phyloP scores from a whole-genome alignment of 2,329 filamentous ascomycete species.

The Periconia digitata region DNA sequence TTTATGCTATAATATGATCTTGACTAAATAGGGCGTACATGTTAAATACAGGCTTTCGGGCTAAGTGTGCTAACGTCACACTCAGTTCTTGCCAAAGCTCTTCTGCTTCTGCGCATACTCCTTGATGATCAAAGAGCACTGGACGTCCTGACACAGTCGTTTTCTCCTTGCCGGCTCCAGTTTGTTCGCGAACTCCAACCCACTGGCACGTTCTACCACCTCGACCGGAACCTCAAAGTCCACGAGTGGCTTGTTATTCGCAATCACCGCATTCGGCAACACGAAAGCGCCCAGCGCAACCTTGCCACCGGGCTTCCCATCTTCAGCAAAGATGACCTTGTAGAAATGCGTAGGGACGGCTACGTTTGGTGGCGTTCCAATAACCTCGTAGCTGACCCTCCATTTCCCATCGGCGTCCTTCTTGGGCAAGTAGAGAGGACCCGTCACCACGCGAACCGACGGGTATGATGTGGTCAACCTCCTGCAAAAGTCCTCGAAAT shows the following conservation, averaged over 20 bases:
- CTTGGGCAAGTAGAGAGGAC: slow-evolving; percentile 88
- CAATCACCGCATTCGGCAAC: slow-evolving; percentile 85
- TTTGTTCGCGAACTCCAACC: slow-evolving; percentile 85
- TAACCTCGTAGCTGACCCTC: slow-evolving; percentile 94
- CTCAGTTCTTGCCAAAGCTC: slow-evolving; percentile 39
- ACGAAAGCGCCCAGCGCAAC: slow-evolving; percentile 95
- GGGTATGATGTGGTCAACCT: slow-evolving; percentile 79
- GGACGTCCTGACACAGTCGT: slow-evolving; percentile 82
- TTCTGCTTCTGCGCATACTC: slow-evolving; percentile 70
- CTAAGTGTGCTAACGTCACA: not conserved
- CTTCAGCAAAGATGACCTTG: slow-evolving; percentile 97
- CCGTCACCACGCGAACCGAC: slow-evolving; percentile 86
- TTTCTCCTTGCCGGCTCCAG: slow-evolving; percentile 73
- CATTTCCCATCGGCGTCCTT: slow-evolving; percentile 90
- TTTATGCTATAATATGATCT: slow-evolving; percentile 12
- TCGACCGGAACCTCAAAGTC: slow-evolving; percentile 97
- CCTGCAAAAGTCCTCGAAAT: slow-evolving; percentile 96
- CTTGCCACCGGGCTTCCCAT: slow-evolving; percentile 62
- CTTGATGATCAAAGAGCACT: slow-evolving; percentile 78
- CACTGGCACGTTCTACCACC: slow-evolving; percentile 86
- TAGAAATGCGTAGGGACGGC: slow-evolving; percentile 99
- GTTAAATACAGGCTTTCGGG: slow-evolving; percentile 3
- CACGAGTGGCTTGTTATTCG: slow-evolving; percentile 80
- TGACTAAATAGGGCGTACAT: slow-evolving; percentile 11
- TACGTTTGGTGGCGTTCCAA: slow-evolving; percentile 88